Evolutionary conservation across 1,139 yeast genomes (phyloP).

Genomic region (Saccharomyces hybrid): DNA sequence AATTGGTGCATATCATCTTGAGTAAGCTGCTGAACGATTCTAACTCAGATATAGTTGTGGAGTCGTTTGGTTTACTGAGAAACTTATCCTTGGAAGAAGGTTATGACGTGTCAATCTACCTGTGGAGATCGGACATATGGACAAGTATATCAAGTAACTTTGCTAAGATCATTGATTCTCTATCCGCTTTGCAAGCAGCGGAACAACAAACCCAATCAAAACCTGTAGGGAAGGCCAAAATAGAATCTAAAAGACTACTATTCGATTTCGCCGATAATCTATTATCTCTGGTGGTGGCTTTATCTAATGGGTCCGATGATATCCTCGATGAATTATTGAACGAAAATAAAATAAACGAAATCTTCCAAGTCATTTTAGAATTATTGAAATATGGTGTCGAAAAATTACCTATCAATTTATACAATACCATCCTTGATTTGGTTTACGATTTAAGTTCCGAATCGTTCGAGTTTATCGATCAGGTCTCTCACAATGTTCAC

Average conservation of each 20-base stretch:
- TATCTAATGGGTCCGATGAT: slow-evolving; percentile 59
- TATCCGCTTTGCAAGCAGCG: slow-evolving; percentile 35
- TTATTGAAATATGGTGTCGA: slow-evolving; percentile 33
- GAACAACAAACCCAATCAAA: slow-evolving; percentile 35
- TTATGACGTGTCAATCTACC: slow-evolving; percentile 64
- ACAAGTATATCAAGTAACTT: slow-evolving; percentile 46
- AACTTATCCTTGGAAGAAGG: slow-evolving; percentile 83
- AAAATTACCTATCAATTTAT: slow-evolving; percentile 39
- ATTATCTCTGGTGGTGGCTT: slow-evolving; percentile 57
- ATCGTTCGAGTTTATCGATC: slow-evolving; percentile 48
- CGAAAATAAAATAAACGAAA: slow-evolving; percentile 32
- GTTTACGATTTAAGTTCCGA: slow-evolving; percentile 62
- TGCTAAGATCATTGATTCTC: slow-evolving; percentile 43
- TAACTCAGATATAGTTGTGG: slow-evolving; percentile 69
- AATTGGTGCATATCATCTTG: slow-evolving; percentile 54
- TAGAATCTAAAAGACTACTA: slow-evolving; percentile 37
- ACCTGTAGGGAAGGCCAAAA: slow-evolving; percentile 31
- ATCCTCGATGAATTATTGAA: slow-evolving; percentile 47
- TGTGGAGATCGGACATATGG: slow-evolving; percentile 80
- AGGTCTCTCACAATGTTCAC: slow-evolving; percentile 24
- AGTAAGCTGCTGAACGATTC: slow-evolving; percentile 60
- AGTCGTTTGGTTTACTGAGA: slow-evolving; percentile 71
- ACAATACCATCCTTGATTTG: slow-evolving; percentile 51
- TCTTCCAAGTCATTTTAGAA: slow-evolving; percentile 40
- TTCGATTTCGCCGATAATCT: slow-evolving; percentile 70